These are phyloP conservation scores for Cladorrhinum sp. DNA, from an alignment of 2,329 filamentous ascomycete genomes.

Conservation along the genomic window DNA sequence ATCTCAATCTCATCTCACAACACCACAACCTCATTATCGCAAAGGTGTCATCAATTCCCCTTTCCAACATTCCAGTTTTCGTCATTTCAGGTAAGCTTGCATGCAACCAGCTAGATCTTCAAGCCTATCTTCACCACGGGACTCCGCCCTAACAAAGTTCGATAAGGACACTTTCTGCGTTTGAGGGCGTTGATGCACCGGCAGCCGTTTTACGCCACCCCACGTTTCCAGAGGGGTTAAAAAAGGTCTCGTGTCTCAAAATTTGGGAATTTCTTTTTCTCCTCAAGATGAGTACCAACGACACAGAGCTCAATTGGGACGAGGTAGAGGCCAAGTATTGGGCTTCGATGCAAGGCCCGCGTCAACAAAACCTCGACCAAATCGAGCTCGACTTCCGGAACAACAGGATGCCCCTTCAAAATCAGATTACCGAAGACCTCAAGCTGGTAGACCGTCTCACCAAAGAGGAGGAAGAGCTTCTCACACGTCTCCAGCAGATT, in stretches of 20 bases:
- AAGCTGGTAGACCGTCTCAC: constrained; percentile 17
- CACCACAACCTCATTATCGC: background rate
- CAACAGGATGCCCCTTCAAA: constrained; percentile 18
- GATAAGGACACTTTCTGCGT: too few relatives aligned
- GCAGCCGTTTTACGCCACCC: too few relatives aligned
- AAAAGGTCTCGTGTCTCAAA: too few relatives aligned
- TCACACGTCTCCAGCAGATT: background rate
- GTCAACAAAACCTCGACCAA: constrained; percentile 29
- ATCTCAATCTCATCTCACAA: background rate
- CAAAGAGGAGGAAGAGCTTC: background rate
- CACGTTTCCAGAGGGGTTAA: too few relatives aligned
- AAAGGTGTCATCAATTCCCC: too few relatives aligned
- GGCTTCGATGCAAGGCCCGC: constrained; percentile 18
- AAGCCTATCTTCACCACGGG: too few relatives aligned
- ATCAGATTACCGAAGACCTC: constrained; percentile 28
- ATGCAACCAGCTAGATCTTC: too few relatives aligned
- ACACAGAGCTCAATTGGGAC: constrained; percentile 34
- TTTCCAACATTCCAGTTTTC: too few relatives aligned
- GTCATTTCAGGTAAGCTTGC: too few relatives aligned
- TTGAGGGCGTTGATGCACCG: too few relatives aligned
- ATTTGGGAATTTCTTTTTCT: too few relatives aligned
- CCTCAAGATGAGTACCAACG: background rate
- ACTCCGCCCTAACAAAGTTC: too few relatives aligned
- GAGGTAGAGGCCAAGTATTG: constrained; percentile 37
- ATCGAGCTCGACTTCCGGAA: constrained; percentile 34